Evolutionary conservation across 2,329 filamentous ascomycete species (phyloP).

Genomic region (Fusarium continuum): DNA sequence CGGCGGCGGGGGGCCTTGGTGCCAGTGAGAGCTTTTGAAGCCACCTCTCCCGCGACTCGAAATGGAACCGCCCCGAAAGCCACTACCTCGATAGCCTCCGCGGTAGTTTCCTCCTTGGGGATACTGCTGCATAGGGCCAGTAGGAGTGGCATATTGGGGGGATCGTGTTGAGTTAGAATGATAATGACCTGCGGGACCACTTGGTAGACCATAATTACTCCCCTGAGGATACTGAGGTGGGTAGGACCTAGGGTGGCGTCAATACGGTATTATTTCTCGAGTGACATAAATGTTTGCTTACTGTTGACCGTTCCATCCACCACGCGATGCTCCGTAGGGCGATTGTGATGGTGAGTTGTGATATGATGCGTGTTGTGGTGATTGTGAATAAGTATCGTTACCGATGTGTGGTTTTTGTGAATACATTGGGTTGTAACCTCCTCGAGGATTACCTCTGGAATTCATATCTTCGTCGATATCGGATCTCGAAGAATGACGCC

Average conservation of each 20-base stretch:
- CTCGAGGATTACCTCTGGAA: conserved; percentile 54
- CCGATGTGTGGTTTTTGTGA: conserved; percentile 50
- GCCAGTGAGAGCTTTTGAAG: conserved; percentile 76
- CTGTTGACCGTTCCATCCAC: conserved; percentile 53
- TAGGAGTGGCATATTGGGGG: conserved; percentile 65
- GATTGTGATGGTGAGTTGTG: conserved; percentile 58
- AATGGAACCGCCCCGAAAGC: conserved; percentile 69
- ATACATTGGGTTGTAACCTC: conserved; percentile 53
- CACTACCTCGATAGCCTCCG: conserved; percentile 60
- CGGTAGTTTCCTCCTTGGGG: conserved; percentile 57
- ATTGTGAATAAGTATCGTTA: conserved; percentile 53
- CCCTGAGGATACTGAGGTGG: conserved; percentile 66
- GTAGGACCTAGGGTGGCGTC: conserved; percentile 61
- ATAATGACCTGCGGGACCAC: conserved; percentile 63
- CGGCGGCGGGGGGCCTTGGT: conserved; percentile 33
- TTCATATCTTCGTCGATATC: conserved; percentile 62
- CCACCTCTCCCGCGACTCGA: conserved; percentile 65
- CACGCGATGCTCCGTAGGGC: conserved; percentile 52
- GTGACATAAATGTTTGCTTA: conserved; percentile 43
- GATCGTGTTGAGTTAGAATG: conserved; percentile 58
- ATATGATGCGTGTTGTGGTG: conserved; percentile 56
- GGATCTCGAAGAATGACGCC: conserved; percentile 56
- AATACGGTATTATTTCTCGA: neutral
- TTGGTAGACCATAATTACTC: conserved; percentile 60
- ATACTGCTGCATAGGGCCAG: conserved; percentile 65